Evolutionary conservation across 768 basidiomycete genomes (phyloP).

Genomic region (Collybia sordida): DNA sequence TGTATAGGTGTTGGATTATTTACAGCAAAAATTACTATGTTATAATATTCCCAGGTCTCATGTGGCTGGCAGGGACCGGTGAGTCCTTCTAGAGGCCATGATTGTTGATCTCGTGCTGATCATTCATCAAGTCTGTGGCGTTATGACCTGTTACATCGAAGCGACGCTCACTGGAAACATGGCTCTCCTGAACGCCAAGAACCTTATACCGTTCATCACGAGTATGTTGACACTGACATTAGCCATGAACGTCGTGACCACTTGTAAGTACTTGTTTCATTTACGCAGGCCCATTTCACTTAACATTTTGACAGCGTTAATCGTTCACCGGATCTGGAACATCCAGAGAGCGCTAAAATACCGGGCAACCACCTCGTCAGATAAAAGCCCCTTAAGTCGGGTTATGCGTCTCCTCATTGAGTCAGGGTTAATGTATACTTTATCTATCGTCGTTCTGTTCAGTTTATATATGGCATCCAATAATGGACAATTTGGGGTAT

Average conservation of each 20-base stretch:
- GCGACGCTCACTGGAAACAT: conserved; percentile 25
- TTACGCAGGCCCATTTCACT: neutral
- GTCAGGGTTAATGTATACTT: conserved; percentile 38
- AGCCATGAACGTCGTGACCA: conserved; percentile 34
- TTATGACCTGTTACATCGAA: conserved; percentile 30
- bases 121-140: conserved; percentile 27
- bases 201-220: conserved; percentile 34
- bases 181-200: conserved; percentile 23
- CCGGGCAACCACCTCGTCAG: conserved; percentile 12
- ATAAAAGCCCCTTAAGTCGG: conserved; percentile 22
- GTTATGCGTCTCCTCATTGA: conserved; percentile 34
- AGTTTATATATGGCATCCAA: conserved; percentile 32
- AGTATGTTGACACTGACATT: conserved; percentile 35
- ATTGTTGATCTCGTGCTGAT: neutral
- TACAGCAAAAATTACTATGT: conserved; percentile 30
- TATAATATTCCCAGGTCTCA: conserved; percentile 23
- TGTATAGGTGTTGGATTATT: conserved; percentile 39
- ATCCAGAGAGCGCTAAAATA: conserved; percentile 26
- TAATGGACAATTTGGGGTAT: conserved; percentile 36
- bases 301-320: conserved; percentile 25
- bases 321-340: conserved; percentile 36
- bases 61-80: conserved; percentile 40
- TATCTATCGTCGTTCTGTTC: conserved; percentile 33
- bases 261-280: conserved; percentile 23
- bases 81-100: conserved; percentile 1